Evolutionary conservation across 225 moss, liverwort and hornwort species (phyloP).

Genomic region (Neckera pumila): DNA sequence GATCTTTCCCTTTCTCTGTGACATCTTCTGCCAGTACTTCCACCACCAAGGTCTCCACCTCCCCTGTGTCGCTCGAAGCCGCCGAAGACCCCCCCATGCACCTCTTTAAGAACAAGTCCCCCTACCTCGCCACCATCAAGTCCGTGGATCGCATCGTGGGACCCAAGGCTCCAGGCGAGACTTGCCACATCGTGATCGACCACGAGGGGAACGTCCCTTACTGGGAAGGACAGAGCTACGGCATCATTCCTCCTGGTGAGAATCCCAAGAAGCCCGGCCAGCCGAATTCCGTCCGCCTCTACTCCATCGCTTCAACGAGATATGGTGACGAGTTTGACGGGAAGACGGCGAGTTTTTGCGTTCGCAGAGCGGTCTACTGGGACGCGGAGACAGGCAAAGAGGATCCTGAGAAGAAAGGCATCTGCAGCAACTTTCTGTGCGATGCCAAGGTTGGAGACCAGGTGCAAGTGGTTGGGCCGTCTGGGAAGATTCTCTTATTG

Average conservation of each 20-base stretch:
- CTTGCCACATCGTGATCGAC: constrained; percentile 90
- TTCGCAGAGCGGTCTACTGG: constrained; percentile 79
- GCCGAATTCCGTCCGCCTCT: constrained; percentile 72
- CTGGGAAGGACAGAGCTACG: constrained; percentile 99
- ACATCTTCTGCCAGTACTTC: neutral
- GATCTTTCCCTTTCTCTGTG: neutral
- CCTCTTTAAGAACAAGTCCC: constrained; percentile 65
- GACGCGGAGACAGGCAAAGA: constrained; percentile 69
- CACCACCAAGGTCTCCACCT: neutral
- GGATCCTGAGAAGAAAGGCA: constrained; percentile 80
- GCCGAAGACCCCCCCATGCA: constrained; percentile 61
- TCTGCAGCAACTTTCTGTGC: constrained; percentile 88
- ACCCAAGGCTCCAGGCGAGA: constrained; percentile 81
- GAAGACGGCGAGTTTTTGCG: constrained; percentile 80
- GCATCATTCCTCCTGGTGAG: constrained; percentile 86
- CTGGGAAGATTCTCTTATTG: constrained; percentile 73
- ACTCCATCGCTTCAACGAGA: constrained; percentile 94
- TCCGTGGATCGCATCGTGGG: constrained; percentile 94
- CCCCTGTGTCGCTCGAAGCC: constrained; percentile 27
- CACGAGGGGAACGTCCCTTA: constrained; percentile 75
- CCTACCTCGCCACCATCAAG: constrained; percentile 53
- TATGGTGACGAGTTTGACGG: constrained; percentile 91
- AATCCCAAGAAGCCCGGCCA: constrained; percentile 90
- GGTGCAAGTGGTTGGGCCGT: constrained; percentile 80
- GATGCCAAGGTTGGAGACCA: constrained; percentile 70